phyloP scores from a whole-genome alignment of 2,329 filamentous ascomycete species.

The Cucurbitaria berberidis region DNA sequence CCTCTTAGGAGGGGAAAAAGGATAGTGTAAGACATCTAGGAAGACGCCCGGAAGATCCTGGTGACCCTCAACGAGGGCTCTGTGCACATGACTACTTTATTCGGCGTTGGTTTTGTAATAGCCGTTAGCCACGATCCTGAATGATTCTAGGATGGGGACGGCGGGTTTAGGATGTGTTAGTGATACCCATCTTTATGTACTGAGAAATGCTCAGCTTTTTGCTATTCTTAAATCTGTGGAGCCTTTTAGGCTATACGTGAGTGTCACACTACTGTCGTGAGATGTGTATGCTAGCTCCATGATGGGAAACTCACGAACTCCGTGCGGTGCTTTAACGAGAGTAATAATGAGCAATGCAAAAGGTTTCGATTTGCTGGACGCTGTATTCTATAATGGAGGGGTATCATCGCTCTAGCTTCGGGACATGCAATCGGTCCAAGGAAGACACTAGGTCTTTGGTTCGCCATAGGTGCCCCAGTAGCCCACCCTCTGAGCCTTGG shows the following conservation, averaged over 20 bases:
- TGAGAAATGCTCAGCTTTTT: neutral
- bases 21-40: neutral
- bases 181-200: neutral
- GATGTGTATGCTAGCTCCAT: too few species aligned
- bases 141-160: too few species aligned
- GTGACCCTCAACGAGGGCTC: neutral
- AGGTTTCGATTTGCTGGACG: too few species aligned
- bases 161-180: neutral
- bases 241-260: too few species aligned
- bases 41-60: neutral
- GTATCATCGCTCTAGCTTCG: too few species aligned
- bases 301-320: too few species aligned
- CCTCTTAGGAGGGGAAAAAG: constrained; percentile 6
- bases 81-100: neutral
- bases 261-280: too few species aligned
- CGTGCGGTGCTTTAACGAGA: too few species aligned
- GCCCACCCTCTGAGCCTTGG: constrained; percentile 26
- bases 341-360: too few species aligned
- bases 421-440: neutral
- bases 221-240: neutral
- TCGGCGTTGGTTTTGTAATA: neutral
- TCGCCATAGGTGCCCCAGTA: constrained; percentile 36
- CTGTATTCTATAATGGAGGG: too few species aligned
- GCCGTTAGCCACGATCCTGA: neutral
- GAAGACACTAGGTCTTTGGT: neutral